Evolutionary conservation across 306 rosid genomes (phyloP).

Genomic region (Trifolium subterraneum): DNA sequence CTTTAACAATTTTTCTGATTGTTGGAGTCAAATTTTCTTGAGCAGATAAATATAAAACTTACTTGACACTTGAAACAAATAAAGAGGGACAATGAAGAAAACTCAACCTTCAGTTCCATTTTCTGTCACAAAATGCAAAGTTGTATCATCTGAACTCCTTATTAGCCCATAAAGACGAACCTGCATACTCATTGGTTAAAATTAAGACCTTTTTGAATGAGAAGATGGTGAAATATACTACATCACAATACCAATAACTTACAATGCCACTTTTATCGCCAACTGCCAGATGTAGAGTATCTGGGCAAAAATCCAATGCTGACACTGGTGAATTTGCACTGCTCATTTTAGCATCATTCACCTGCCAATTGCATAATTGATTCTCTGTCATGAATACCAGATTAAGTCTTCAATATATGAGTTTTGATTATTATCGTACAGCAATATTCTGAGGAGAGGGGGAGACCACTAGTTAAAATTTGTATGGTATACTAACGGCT

Average conservation of each 20-base stretch:
- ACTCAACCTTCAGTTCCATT: constrained; percentile 69
- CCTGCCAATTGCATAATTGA: constrained; percentile 57
- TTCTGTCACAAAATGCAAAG: constrained; percentile 61
- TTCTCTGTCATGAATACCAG: constrained; percentile 32
- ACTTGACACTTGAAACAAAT: constrained; percentile 29
- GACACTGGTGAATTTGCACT: constrained; percentile 59
- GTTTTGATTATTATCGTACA: constrained; percentile 27
- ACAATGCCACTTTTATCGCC: constrained; percentile 82
- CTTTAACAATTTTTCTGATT: constrained; percentile 23
- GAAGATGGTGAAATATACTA: constrained; percentile 21
- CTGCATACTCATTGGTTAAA: constrained; percentile 56
- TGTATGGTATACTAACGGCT: constrained; percentile 48
- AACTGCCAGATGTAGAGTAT: constrained; percentile 59
- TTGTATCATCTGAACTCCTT: constrained; percentile 49
- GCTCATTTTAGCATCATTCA: constrained; percentile 50
- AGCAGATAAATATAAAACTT: constrained; percentile 17
- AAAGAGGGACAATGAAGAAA: constrained; percentile 24
- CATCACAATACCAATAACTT: constrained; percentile 36
- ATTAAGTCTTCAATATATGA: constrained; percentile 31
- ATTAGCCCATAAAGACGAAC: constrained; percentile 69
- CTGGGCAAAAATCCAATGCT: constrained; percentile 76
- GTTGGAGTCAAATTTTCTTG: constrained; percentile 23
- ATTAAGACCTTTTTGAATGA: constrained; percentile 36
- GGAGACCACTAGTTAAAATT: constrained; percentile 14
- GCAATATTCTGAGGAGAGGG: neutral